Evolutionary conservation across 2,329 filamentous ascomycete species (phyloP).

Genomic region (Exserohilum rostratum): DNA sequence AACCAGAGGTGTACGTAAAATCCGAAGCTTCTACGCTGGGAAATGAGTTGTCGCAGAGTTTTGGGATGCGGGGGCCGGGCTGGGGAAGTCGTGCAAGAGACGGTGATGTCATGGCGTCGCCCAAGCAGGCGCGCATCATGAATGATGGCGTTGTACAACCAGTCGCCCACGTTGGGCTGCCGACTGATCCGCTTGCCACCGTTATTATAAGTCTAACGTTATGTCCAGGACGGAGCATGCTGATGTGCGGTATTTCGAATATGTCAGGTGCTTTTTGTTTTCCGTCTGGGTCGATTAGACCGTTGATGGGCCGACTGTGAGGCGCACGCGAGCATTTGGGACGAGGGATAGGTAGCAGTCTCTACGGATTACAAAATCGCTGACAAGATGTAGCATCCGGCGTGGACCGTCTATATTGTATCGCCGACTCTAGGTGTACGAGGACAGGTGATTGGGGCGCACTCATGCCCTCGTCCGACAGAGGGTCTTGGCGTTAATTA

Average conservation of each 20-base stretch:
- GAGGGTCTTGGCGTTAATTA: too few relatives aligned
- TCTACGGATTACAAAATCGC: too few relatives aligned
- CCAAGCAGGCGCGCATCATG: constrained; percentile 23
- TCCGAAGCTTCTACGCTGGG: constrained; percentile 8
- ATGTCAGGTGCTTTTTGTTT: background rate
- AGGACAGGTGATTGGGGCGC: too few relatives aligned
- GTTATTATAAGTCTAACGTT: too few relatives aligned
- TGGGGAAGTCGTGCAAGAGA: constrained; percentile 19
- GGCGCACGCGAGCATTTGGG: background rate
- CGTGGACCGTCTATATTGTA: too few relatives aligned
- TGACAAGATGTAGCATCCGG: too few relatives aligned
- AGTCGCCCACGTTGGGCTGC: constrained; percentile 4
- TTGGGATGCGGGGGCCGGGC: constrained; percentile 21
- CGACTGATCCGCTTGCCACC: constrained; percentile 3
- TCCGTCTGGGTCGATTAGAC: background rate
- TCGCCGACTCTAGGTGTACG: too few relatives aligned
- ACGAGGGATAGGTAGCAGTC: background rate
- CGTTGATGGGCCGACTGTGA: background rate
- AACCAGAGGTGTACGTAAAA: background rate
- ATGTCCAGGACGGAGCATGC: background rate
- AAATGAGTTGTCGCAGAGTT: constrained; percentile 24
- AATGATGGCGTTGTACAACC: constrained; percentile 1
- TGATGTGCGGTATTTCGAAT: background rate
- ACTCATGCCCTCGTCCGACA: too few relatives aligned
- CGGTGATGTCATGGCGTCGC: constrained; percentile 29